A percentile compares a stretch with the other conserved stretches of the same genome.
phyloP scores from a whole-genome alignment of 2,329 filamentous ascomycete genomes.

The Scytalidium sp. region DNA sequence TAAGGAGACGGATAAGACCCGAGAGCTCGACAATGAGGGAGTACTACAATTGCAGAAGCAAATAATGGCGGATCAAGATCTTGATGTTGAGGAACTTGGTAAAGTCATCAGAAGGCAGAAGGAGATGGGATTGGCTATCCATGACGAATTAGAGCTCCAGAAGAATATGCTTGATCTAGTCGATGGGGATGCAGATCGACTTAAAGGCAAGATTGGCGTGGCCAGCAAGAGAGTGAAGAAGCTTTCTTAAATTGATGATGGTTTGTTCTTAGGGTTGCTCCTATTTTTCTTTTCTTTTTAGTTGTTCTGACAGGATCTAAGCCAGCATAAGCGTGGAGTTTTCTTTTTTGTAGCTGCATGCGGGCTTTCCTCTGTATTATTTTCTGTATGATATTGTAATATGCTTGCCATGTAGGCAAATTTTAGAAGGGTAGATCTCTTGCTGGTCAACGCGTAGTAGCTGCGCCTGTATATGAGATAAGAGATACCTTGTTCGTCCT shows the following conservation, averaged over 20 bases:
- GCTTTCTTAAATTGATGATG: constrained; percentile 37
- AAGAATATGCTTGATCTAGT: constrained; percentile 66
- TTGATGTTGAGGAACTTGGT: constrained; percentile 65
- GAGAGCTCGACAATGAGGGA: constrained; percentile 73
- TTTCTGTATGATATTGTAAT: not conserved
- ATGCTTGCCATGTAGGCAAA: not conserved
- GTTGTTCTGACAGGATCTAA: not conserved
- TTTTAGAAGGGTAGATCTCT: not conserved
- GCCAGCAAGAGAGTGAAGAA: constrained; percentile 71
- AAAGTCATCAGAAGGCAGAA: constrained; percentile 70
- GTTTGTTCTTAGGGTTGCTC: constrained; percentile 4
- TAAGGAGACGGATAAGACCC: constrained; percentile 71
- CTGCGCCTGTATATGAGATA: not conserved
- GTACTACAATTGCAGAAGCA: constrained; percentile 71
- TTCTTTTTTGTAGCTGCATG: constrained; percentile 5
- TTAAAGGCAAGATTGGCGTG: constrained; percentile 67
- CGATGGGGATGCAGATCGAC: constrained; percentile 62
- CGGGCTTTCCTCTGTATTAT: not conserved
- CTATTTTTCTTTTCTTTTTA: not conserved
- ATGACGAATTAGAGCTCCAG: constrained; percentile 70
- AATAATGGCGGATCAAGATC: constrained; percentile 72
- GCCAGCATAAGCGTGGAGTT: constrained; percentile 11
- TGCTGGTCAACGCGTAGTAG: not conserved
- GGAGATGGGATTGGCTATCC: constrained; percentile 75
- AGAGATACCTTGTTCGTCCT: not conserved